phyloP scores from a whole-genome alignment of 805 yeast genomes.

The Candida nitratophila region DNA sequence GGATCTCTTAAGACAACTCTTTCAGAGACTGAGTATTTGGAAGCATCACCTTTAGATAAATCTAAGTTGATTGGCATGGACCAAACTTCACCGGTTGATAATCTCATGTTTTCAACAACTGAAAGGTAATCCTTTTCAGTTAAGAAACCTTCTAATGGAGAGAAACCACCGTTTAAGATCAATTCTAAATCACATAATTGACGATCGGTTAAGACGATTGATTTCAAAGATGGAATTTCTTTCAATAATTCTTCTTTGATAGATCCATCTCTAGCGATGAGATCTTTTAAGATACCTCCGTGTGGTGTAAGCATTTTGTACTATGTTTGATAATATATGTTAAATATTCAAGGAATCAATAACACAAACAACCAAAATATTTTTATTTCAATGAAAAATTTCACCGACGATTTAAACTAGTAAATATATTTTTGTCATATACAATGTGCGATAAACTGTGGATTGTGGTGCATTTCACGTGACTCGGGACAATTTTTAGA shows the following conservation, averaged over 20 bases:
- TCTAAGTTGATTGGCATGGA: slow-evolving; percentile 91
- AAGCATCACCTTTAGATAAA: slow-evolving; percentile 43
- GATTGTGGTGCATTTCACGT: background rate
- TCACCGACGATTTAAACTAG: background rate
- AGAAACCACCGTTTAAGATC: slow-evolving; percentile 89
- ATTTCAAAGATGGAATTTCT: slow-evolving; percentile 47
- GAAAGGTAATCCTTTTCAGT: slow-evolving; percentile 60
- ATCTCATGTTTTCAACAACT: slow-evolving; percentile 63
- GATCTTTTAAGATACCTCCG: slow-evolving; percentile 86
- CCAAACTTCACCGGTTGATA: slow-evolving; percentile 75
- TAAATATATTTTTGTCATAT: no score
- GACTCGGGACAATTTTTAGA: background rate
- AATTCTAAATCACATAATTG: slow-evolving; percentile 91
- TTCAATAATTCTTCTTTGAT: slow-evolving; percentile 46
- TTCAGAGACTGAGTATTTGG: slow-evolving; percentile 46
- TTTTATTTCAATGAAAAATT: background rate
- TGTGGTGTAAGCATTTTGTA: slow-evolving; percentile 69
- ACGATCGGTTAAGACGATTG: slow-evolving; percentile 65
- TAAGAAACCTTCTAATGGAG: slow-evolving; percentile 69
- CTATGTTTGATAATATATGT: background rate
- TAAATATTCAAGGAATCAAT: no score
- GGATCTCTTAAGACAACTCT: slow-evolving; percentile 73
- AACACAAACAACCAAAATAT: background rate
- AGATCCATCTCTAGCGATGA: slow-evolving; percentile 71
- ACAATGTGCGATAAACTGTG: background rate